A percentile compares a stretch with the other conserved stretches of the same genome.
These are phyloP conservation scores for Nakazawaea molendinolei DNA, from an alignment of 805 yeast species.

Conservation along the genomic window DNA sequence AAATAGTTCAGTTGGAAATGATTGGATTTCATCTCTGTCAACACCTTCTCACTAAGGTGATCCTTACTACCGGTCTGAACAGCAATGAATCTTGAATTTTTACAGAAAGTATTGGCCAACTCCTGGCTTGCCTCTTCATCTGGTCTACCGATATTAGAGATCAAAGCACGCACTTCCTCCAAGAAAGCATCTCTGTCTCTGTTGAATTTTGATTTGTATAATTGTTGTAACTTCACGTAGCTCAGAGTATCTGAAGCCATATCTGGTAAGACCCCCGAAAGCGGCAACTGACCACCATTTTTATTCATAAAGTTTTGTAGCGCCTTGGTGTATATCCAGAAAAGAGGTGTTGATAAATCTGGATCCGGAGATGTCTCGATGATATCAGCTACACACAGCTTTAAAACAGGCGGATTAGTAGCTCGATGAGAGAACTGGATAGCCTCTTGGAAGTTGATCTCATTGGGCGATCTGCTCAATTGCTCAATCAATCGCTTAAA, in stretches of 20 bases:
- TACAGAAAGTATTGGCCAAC: constrained; percentile 46
- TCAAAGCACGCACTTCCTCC: constrained; percentile 23
- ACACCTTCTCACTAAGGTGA: constrained; percentile 16
- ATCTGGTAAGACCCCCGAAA: constrained; percentile 75
- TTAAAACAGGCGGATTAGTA: constrained; percentile 28
- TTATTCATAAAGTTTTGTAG: constrained; percentile 42
- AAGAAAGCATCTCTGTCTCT: constrained; percentile 39
- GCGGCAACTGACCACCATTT: constrained; percentile 44
- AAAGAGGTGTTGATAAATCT: constrained; percentile 27
- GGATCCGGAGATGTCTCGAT: constrained; percentile 26
- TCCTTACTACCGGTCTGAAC: constrained; percentile 40
- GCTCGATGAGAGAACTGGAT: constrained; percentile 36
- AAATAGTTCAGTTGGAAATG: constrained; percentile 7
- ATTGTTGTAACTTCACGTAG: constrained; percentile 49
- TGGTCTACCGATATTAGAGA: constrained; percentile 23
- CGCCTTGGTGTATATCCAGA: constrained; percentile 61
- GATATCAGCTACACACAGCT: constrained; percentile 20
- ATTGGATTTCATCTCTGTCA: constrained; percentile 13
- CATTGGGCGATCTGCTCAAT: constrained; percentile 27
- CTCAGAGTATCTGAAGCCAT: constrained; percentile 73
- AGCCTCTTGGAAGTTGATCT: constrained; percentile 51
- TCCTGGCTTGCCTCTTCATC: constrained; percentile 26
- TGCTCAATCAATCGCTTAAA: constrained; percentile 31
- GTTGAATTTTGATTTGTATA: constrained; percentile 52
- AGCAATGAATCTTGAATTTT: constrained; percentile 47